These are phyloP conservation scores for Tylopilus felleus DNA, from an alignment of 768 basidiomycete genomes.

Conservation along the genomic window DNA sequence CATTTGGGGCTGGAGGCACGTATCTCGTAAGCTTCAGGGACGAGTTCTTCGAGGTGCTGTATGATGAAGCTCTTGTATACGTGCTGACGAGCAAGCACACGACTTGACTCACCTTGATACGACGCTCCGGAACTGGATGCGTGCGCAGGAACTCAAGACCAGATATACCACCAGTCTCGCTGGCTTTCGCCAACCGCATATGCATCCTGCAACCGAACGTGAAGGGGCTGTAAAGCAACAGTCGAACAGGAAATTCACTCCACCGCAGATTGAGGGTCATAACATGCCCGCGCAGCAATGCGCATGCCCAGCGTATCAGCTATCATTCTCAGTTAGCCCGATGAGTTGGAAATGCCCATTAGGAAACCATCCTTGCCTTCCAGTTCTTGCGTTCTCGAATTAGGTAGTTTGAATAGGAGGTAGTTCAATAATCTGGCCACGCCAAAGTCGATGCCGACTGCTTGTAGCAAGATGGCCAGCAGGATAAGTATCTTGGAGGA, in stretches of 20 bases:
- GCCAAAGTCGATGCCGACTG: constrained; percentile 53
- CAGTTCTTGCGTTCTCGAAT: constrained; percentile 75
- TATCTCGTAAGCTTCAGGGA: constrained; percentile 57
- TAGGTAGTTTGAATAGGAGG: constrained; percentile 68
- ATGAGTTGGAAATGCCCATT: background rate
- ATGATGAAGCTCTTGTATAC: background rate
- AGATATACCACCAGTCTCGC: constrained; percentile 36
- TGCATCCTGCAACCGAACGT: constrained; percentile 56
- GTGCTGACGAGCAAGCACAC: background rate
- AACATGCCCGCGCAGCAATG: constrained; percentile 83
- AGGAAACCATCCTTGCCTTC: constrained; percentile 52
- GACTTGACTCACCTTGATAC: constrained; percentile 57
- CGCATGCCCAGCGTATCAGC: constrained; percentile 85
- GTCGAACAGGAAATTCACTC: constrained; percentile 39
- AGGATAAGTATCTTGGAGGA: constrained; percentile 39
- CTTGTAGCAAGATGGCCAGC: constrained; percentile 41
- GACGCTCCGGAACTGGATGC: constrained; percentile 71
- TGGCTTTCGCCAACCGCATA: constrained; percentile 56
- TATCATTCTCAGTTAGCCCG: constrained; percentile 27
- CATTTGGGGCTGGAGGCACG: constrained; percentile 58
- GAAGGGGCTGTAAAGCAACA: background rate
- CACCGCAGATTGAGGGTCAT: constrained; percentile 72
- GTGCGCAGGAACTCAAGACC: constrained; percentile 67
- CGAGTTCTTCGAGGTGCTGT: constrained; percentile 49
- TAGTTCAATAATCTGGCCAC: constrained; percentile 46